phyloP scores from a whole-genome alignment of 257 asterid genomes.

The Dorcoceras hygrometricum region DNA sequence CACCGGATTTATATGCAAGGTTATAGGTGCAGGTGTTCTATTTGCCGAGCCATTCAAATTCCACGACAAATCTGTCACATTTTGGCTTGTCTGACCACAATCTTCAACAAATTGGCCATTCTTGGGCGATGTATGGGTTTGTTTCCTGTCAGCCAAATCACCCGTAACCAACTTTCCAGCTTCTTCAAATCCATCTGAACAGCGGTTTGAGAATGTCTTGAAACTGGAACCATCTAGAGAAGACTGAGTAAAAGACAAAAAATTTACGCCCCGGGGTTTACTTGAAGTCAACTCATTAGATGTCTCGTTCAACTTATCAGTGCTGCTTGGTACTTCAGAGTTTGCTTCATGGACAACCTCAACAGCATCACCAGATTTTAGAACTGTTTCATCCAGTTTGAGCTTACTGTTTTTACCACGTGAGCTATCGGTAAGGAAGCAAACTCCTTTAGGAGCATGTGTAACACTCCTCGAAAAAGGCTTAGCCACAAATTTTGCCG shows the following conservation, averaged over 20 bases:
- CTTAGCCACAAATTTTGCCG: constrained; percentile 30
- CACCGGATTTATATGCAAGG: constrained; percentile 36
- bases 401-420: constrained; percentile 33
- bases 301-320: constrained; percentile 30
- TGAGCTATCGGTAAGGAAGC: constrained; percentile 38
- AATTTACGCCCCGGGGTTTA: constrained; percentile 72
- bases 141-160: constrained; percentile 24
- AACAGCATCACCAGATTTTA: constrained; percentile 25
- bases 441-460: constrained; percentile 63
- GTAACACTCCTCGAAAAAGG: constrained; percentile 33
- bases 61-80: constrained; percentile 13
- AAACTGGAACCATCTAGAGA: constrained; percentile 39
- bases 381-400: constrained; percentile 35
- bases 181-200: constrained; percentile 26
- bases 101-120: constrained; percentile 22
- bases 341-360: constrained; percentile 23
- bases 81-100: constrained; percentile 29
- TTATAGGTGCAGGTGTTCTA: constrained; percentile 23
- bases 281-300: constrained; percentile 31
- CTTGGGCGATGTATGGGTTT: constrained; percentile 22
- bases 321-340: constrained; percentile 24
- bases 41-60: constrained; percentile 17
- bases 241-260: constrained; percentile 67
- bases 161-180: constrained; percentile 30
- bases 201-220: constrained; percentile 33